phyloP scores from a whole-genome alignment of 768 basidiomycete species.

The Mycena latifolia region DNA sequence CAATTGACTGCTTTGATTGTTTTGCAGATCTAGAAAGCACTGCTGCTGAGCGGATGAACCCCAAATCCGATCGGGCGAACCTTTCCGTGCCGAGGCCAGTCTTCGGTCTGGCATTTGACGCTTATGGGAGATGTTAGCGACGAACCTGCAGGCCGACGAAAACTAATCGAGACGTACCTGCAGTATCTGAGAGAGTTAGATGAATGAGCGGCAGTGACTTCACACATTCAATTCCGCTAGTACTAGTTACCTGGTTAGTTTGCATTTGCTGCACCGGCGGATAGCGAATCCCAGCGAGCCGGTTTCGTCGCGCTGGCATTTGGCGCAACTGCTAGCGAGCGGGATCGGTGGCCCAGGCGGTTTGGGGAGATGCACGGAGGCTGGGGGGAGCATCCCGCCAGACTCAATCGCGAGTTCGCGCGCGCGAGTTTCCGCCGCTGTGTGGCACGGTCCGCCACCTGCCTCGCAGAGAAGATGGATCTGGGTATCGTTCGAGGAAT shows the following conservation, averaged over 20 bases:
- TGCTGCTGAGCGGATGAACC: background rate
- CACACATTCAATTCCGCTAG: no score
- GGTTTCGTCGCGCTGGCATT: slow-evolving; percentile 31
- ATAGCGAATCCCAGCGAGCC: slow-evolving; percentile 11
- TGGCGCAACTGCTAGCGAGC: slow-evolving; percentile 25
- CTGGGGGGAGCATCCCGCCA: slow-evolving; percentile 14
- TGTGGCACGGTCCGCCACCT: slow-evolving; percentile 29
- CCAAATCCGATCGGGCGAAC: background rate
- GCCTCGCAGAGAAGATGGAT: slow-evolving; percentile 34
- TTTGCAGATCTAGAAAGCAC: slow-evolving; percentile 23
- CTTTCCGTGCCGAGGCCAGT: slow-evolving; percentile 33
- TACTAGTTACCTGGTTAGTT: slow-evolving; percentile 16
- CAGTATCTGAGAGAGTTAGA: slow-evolving; percentile 15
- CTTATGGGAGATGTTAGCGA: slow-evolving; percentile 5
- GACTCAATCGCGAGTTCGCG: slow-evolving; percentile 22
- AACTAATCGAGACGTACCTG: slow-evolving; percentile 21
- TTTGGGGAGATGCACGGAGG: slow-evolving; percentile 7
- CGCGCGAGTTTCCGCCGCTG: slow-evolving; percentile 11
- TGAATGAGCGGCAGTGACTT: no score
- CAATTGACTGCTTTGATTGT: slow-evolving; percentile 25
- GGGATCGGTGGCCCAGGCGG: slow-evolving; percentile 11
- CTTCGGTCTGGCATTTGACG: slow-evolving; percentile 29
- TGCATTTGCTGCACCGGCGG: slow-evolving; percentile 28
- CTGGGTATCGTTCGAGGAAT: no score
- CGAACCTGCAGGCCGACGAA: background rate